Evolutionary conservation across 140 eudicot species (phyloP), one percentile per base, ranked within the genome.

Genomic region (Cichorium intybus): DNA sequence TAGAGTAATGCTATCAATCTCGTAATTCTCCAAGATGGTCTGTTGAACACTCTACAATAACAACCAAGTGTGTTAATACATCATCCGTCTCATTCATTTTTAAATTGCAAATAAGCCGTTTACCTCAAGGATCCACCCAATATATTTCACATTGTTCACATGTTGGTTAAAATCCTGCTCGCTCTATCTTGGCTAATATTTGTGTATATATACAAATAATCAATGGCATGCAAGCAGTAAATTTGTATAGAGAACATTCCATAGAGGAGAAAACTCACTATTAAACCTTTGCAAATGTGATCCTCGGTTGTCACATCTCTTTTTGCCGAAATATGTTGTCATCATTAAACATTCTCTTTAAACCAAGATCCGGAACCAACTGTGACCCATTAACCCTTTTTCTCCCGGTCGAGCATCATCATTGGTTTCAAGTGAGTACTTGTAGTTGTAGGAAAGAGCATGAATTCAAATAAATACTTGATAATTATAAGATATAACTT

Each of bases 361-460:
- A 69, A 82, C 87, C 78, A 60, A 71, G 74, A 55, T 81, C 87
- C 10, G 72, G 16, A 64, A 75, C 82, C 75, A 66, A 53, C n/a
- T 83, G 85, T 14, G 85, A n/a, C n/a, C n/a, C n/a, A n/a, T n/a
- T n/a, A 70, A 16, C 77, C 56, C 63, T 71, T 83, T 1, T 85
- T 83, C 62, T 79, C 81, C 83, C 85, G 79, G 51, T 89, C 84
- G 72, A 86, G 82, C 86, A 70, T 82, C 85, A 74, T 86, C 86
- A 78, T 86, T 24, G 81, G 93, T 75, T 84, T 86, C 51, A 79
- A 70, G 71, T 73, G 74, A 26, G 80, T 76, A 15, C 87, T 81
- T 2, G 83, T 79, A 37, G 75, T 79, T 50, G 97, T 80, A 46
- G 95, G 87, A 69, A 78, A 87, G 43, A 83, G 91, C 87, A n/a